phyloP scores from a whole-genome alignment of 495 filamentous ascomycete species.

The Penicillium lagena region DNA sequence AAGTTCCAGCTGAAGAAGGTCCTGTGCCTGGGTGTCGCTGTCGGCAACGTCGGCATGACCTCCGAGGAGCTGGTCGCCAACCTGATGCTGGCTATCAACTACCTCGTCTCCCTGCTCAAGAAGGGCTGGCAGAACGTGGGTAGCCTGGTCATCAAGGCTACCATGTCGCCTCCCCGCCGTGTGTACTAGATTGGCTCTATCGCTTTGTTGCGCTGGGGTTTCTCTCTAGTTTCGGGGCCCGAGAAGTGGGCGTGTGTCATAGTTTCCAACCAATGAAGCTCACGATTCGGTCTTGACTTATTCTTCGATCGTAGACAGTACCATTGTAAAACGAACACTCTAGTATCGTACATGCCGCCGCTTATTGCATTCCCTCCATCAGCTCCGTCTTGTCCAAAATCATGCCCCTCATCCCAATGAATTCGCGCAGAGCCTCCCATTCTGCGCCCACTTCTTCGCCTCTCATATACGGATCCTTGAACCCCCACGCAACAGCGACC shows the following conservation, averaged over 20 bases:
- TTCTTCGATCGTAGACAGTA: neutral
- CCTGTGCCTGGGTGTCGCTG: conserved; percentile 96
- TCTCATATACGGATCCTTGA: conserved; percentile 66
- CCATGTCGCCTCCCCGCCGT: conserved; percentile 96
- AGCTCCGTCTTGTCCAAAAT: conserved; percentile 77
- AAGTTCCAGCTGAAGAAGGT: conserved; percentile 99
- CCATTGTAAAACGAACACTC: neutral
- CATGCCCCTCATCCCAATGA: conserved; percentile 75
- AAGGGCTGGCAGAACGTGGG: conserved; percentile 99
- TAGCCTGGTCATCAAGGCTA: conserved; percentile 97
- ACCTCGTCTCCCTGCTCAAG: conserved; percentile 96
- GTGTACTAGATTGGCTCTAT: conserved; percentile 66
- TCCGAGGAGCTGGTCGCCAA: conserved; percentile 94
- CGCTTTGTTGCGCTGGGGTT: conserved; percentile 25
- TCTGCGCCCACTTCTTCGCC: conserved; percentile 89
- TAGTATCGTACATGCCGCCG: conserved; percentile 1
- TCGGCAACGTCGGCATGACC: conserved; percentile 96
- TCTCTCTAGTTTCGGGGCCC: conserved; percentile 12
- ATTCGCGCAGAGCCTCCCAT: conserved; percentile 79
- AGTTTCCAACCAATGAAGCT: conserved; percentile 33
- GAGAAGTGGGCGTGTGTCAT: conserved; percentile 28
- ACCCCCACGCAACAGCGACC: conserved; percentile 84
- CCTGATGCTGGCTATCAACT: conserved; percentile 98
- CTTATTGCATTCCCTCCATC: conserved; percentile 86
- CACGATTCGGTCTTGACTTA: conserved; percentile 21